These are phyloP conservation scores for Pythium insidiosum DNA, from an alignment of 352 stramenopile genomes.

Conservation along the genomic window DNA sequence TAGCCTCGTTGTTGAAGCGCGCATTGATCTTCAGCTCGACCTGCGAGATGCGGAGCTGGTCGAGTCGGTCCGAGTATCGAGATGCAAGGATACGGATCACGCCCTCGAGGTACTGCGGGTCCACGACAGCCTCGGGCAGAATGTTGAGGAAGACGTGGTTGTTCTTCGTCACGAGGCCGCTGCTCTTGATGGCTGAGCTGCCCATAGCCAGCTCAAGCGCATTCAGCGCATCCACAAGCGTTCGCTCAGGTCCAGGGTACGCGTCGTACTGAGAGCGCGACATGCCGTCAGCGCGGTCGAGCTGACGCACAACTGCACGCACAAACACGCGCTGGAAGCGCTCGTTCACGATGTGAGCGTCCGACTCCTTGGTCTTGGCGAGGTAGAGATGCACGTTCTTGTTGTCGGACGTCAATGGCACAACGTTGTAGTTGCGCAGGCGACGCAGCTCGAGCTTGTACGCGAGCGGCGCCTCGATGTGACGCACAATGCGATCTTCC, in stretches of 20 bases:
- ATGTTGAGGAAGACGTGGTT: slow-evolving; percentile 99
- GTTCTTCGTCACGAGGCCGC: slow-evolving; percentile 81
- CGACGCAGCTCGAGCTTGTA: slow-evolving; percentile 98
- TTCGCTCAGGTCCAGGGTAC: slow-evolving; percentile 91
- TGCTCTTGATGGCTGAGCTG: slow-evolving; percentile 84
- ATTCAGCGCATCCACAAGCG: slow-evolving; percentile 98
- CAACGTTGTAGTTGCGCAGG: slow-evolving; percentile 97
- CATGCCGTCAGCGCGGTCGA: slow-evolving; percentile 70
- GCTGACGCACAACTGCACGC: slow-evolving; percentile 90
- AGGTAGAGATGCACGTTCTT: slow-evolving; percentile 99
- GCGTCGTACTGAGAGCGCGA: slow-evolving; percentile 85
- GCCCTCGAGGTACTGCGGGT: slow-evolving; percentile 94
- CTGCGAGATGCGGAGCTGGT: slow-evolving; percentile 91
- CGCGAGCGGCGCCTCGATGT: slow-evolving; percentile 97
- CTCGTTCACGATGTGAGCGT: slow-evolving; percentile 77
- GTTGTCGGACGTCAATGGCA: slow-evolving; percentile 87
- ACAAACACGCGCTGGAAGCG: slow-evolving; percentile 95
- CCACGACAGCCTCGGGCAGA: slow-evolving; percentile 89
- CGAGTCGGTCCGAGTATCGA: slow-evolving; percentile 85
- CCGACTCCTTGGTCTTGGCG: slow-evolving; percentile 86
- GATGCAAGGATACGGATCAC: slow-evolving; percentile 90
- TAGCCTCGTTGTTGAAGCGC: slow-evolving; percentile 87
- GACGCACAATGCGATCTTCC: slow-evolving; percentile 96
- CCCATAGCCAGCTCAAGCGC: slow-evolving; percentile 94
- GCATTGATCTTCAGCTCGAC: slow-evolving; percentile 97